Evolutionary conservation across 2,329 filamentous ascomycete genomes (phyloP), one percentile per base, ranked within the genome.

Genomic region (Macrophomina pseudophaseolina): DNA sequence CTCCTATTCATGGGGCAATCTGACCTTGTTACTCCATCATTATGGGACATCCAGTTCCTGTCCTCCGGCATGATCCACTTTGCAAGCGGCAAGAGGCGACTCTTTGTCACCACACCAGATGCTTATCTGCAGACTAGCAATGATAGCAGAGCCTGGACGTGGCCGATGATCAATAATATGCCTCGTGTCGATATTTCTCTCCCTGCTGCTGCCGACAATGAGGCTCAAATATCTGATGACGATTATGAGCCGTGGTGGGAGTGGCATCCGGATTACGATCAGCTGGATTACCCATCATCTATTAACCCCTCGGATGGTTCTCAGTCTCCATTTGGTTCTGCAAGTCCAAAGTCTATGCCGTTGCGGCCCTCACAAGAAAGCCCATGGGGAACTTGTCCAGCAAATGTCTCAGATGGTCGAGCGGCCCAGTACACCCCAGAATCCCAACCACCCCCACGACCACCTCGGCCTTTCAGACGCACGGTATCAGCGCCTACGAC

Each of bases 51-150:
- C 2, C 82, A 86, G 9, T 94, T 94, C 69, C 82, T 94, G 33
- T 84, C 84, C 59, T 88, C 90, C 1, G 88, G 86, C 56, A 86
- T 93, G 44, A 86, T 91, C 72, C 94, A 94, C 91, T 88, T 89
- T 72, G 85, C 88, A 35, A 84, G 86, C 30, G 82, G 81, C 8
- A 51, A 42, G 23, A 88, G 88, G 68, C 85, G 91, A 8, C 84
- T 94, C 12, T 94, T 91, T 77, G 84, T 94, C 67, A 94, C 91
- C 1, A 90, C 92, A 67, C 86, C 89, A 3, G 88, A 91, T 70
- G 89, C 90, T 1, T 94, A 94, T 70, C 79, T 91, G 2, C 91
- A 94, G 73, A 76, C 80, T 14, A 78, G 82, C 38, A 81, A 85
- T 5, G 84, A 85, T 44, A 46, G 49, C 1, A 23, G 9, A 5